Conservation (phyloP, 176 grass and related monocot genomes). For the Aegilops sharonensis region DNA sequence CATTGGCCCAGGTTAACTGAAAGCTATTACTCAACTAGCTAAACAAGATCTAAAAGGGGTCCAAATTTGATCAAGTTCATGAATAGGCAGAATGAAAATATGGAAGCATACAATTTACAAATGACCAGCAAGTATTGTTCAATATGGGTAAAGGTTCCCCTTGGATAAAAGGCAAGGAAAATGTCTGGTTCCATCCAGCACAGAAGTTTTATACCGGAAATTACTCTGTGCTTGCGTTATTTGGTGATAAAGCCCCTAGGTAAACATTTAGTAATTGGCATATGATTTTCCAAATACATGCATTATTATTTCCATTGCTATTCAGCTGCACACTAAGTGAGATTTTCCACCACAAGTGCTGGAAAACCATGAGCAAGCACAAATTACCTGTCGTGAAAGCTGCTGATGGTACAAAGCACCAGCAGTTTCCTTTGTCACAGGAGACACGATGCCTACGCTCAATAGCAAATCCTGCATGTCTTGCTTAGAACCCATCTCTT, state of each 20-base stretch:
- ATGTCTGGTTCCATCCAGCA: background rate
- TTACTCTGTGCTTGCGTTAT: background rate
- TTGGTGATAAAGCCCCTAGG: background rate
- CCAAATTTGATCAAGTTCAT: background rate
- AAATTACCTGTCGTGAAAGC: conserved; percentile 77
- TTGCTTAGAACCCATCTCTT: conserved; percentile 96
- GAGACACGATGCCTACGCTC: conserved; percentile 86
- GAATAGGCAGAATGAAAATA: background rate
- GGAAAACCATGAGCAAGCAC: conserved; percentile 4
- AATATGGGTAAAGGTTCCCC: background rate
- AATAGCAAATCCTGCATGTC: conserved; percentile 99
- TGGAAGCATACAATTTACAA: conserved; percentile 15
- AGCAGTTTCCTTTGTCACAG: conserved; percentile 97
- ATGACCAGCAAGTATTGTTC: background rate
- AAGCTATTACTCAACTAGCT: background rate
- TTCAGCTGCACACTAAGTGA: background rate
- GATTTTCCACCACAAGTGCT: background rate
- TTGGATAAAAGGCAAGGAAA: background rate
- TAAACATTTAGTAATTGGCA: background rate
- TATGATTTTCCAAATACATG: background rate
- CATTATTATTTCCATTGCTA: background rate
- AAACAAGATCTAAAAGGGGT: background rate
- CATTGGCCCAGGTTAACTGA: background rate
- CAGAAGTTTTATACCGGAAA: background rate
- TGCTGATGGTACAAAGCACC: conserved; percentile 97